Evolutionary conservation across 2,329 filamentous ascomycete genomes (phyloP).

Genomic region (Ambrosiella cleistominuta): DNA sequence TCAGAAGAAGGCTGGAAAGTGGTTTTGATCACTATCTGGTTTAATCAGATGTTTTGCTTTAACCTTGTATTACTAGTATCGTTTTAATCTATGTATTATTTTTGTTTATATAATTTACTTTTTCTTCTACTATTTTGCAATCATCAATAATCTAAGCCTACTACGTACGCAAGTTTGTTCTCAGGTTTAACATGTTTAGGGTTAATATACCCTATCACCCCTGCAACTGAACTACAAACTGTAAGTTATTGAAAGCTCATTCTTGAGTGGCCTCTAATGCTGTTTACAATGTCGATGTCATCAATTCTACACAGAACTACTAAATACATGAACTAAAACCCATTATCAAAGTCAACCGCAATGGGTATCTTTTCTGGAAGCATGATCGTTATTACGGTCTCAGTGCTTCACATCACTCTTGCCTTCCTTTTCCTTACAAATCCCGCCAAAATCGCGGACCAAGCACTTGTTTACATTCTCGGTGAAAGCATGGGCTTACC

Average conservation of each 20-base stretch:
- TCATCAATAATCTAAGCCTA: too few relatives aligned
- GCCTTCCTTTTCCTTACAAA: constrained; percentile 69
- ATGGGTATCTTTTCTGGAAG: constrained; percentile 73
- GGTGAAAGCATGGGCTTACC: constrained; percentile 71
- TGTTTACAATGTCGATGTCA: neutral
- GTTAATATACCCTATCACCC: neutral
- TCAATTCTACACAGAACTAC: neutral
- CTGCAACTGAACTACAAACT: too few relatives aligned
- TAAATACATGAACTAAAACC: neutral
- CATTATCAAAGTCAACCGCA: constrained; percentile 8
- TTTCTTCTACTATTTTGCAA: too few relatives aligned
- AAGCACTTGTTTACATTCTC: constrained; percentile 62
- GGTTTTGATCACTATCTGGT: neutral
- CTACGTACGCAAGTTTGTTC: too few relatives aligned
- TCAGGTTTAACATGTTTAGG: neutral
- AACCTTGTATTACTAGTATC: neutral
- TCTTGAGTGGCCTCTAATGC: neutral
- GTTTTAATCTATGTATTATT: neutral
- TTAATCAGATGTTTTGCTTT: neutral
- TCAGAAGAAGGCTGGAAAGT: constrained; percentile 10
- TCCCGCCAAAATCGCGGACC: constrained; percentile 56
- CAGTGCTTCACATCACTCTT: constrained; percentile 68
- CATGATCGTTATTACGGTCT: constrained; percentile 64
- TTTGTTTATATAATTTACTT: neutral
- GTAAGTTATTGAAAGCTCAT: too few relatives aligned